These are phyloP conservation scores for Lepidium aucheri DNA, from an alignment of 345 rosid genomes.

Conservation along the genomic window DNA sequence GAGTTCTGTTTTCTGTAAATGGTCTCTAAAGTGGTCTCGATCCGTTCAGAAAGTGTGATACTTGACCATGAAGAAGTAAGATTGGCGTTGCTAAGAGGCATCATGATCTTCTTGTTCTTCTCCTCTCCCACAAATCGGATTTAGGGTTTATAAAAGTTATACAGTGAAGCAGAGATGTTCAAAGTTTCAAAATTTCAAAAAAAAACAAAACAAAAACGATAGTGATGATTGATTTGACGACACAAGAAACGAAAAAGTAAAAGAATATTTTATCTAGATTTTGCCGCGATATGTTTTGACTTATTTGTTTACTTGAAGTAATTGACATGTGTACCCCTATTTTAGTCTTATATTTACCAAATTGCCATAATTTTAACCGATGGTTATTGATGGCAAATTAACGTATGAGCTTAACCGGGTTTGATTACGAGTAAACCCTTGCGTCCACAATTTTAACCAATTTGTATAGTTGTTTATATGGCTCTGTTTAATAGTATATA, in stretches of 20 bases:
- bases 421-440: too few species aligned
- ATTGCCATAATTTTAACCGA: too few species aligned
- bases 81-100: background rate
- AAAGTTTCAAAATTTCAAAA: background rate
- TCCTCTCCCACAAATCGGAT: background rate
- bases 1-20: slow-evolving; percentile 31
- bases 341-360: too few species aligned
- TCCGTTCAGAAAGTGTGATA: slow-evolving; percentile 23
- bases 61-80: slow-evolving; percentile 5
- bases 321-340: too few species aligned
- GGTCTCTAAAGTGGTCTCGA: slow-evolving; percentile 30
- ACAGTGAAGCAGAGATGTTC: background rate
- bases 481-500: too few species aligned
- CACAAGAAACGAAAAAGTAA: background rate
- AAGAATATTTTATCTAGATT: background rate
- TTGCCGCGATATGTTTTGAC: background rate
- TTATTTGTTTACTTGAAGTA: too few species aligned
- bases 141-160: background rate
- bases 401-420: too few species aligned
- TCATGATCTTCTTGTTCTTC: background rate
- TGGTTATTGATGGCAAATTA: too few species aligned
- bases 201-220: background rate
- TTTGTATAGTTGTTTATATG: too few species aligned
- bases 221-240: background rate
- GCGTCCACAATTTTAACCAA: too few species aligned